phyloP scores from a whole-genome alignment of 73 alveolate genomes.

The Tetrahymena thermophila region DNA sequence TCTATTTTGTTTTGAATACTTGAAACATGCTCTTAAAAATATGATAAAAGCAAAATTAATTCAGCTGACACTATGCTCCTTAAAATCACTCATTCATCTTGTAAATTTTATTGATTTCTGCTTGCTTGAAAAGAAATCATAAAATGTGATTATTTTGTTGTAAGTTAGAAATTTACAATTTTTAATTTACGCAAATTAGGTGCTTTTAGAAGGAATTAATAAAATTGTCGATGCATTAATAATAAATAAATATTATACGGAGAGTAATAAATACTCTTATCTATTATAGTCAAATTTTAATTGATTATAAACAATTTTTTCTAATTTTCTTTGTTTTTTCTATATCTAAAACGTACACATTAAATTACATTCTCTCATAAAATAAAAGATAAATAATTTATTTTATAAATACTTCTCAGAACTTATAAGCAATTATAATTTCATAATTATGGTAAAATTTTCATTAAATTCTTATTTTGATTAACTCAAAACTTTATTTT shows the following conservation, averaged over 20 bases:
- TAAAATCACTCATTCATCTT: neutral
- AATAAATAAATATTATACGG: neutral
- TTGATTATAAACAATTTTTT: neutral
- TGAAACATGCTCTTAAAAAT: neutral
- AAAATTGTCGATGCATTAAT: neutral
- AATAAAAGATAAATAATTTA: too few relatives aligned
- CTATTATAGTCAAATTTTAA: neutral
- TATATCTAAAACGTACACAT: neutral
- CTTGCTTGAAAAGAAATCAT: neutral
- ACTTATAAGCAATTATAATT: neutral
- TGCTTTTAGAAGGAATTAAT: neutral
- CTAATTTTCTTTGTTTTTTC: neutral
- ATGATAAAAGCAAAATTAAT: too few relatives aligned
- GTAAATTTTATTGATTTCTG: neutral
- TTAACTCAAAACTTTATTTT: neutral
- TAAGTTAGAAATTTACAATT: neutral
- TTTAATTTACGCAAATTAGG: neutral
- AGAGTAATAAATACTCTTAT: neutral
- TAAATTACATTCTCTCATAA: neutral
- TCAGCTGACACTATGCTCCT: neutral
- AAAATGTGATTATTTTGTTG: neutral
- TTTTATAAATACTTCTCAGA: neutral
- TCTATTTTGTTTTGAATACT: neutral
- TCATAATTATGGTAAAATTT: neutral
- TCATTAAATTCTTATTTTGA: too few relatives aligned